Evolutionary conservation across 306 rosid genomes (phyloP), one percentile per base, ranked within the genome.

Genomic region (Trifolium fragiferum): DNA sequence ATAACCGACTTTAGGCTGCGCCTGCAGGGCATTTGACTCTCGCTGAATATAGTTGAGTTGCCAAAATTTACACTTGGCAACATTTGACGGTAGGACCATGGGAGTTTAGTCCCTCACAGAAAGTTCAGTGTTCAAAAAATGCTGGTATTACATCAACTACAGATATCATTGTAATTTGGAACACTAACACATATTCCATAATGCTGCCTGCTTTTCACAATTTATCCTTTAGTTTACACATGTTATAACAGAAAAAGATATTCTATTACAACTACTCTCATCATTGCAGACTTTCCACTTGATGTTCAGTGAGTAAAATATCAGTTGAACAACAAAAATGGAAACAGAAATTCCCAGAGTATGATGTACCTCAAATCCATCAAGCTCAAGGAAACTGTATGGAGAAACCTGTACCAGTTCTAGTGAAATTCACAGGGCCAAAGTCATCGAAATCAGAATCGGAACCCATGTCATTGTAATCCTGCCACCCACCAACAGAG

Each of bases 381-480:
- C 30, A 68, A 68, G 74, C 74, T 90, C 90, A 92, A 21, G 85
- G 83, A 78, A 87, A 92, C 79, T 70, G 92, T 55, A 87, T 76
- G 85, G 89, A 89, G 78, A 86, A 90, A 77, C 97, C 93, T 2
- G 88, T 76, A 44, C 80, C 81, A 19, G 85, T 84, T 80, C 74
- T 61, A 27, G 90, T 92, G 70, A 86, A 23, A 53, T 82, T 87
- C 51, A 73, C 33, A 37, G 86, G 71, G 79, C 82, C 89, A 40
- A 87, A 86, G 38, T 88, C 96, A 20, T 94, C 96, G 64, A 83
- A 79, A 82, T 95, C 99, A 16, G 99, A 95, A 83, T 91, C 97
- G 2, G 88, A 87, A 73, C 43, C 87, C 81, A 81, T 70, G 15
- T 68, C 90, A 47, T 89, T 20, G 57, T 65, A 76, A 15, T 82